Evolutionary conservation across 2,329 filamentous ascomycete genomes (phyloP).

Genomic region (Ophiostoma sp.): DNA sequence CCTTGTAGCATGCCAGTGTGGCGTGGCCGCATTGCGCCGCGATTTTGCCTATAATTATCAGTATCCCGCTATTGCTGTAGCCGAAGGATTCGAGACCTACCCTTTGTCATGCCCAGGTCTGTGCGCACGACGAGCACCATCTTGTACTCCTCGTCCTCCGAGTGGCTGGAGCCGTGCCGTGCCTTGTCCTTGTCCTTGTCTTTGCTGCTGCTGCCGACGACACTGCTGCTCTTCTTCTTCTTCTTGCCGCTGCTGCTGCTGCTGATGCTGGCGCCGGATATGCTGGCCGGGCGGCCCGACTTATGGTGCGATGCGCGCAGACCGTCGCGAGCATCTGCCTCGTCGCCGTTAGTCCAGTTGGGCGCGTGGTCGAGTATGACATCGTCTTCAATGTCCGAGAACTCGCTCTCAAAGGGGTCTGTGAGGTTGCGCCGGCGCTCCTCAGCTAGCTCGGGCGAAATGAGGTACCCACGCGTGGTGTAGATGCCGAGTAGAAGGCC

Average conservation of each 20-base stretch:
- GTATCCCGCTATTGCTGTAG: no score
- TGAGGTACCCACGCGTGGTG: conserved; percentile 54
- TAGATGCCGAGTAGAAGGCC: conserved; percentile 82
- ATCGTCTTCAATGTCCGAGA: conserved; percentile 61
- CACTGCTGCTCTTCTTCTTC: conserved; percentile 32
- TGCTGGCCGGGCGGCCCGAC: conserved; percentile 14
- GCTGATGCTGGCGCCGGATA: conserved; percentile 25
- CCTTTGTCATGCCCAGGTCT: conserved; percentile 96
- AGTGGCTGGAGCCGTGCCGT: conserved; percentile 32
- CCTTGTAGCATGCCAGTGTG: conserved; percentile 96
- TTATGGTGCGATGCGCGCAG: conserved; percentile 35
- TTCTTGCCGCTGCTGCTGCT: conserved; percentile 29
- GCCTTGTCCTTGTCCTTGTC: conserved; percentile 42
- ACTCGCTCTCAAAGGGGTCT: conserved; percentile 63
- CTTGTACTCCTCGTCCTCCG: conserved; percentile 76
- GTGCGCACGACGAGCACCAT: conserved; percentile 86
- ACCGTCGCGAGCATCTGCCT: conserved; percentile 55
- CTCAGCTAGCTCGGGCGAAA: conserved; percentile 51
- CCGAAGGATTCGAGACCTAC: conserved; percentile 41
- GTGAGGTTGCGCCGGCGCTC: conserved; percentile 51
- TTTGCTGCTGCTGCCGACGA: conserved; percentile 25
- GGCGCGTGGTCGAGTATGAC: conserved; percentile 59
- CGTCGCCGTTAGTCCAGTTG: conserved; percentile 59
- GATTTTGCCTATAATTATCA: conserved; percentile 68
- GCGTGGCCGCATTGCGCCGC: conserved; percentile 92